Percentiles rank a stretch among this genome's conserved stretches.
phyloP scores from a whole-genome alignment of 2,329 filamentous ascomycete species.

The Clonostachys byssicola region DNA sequence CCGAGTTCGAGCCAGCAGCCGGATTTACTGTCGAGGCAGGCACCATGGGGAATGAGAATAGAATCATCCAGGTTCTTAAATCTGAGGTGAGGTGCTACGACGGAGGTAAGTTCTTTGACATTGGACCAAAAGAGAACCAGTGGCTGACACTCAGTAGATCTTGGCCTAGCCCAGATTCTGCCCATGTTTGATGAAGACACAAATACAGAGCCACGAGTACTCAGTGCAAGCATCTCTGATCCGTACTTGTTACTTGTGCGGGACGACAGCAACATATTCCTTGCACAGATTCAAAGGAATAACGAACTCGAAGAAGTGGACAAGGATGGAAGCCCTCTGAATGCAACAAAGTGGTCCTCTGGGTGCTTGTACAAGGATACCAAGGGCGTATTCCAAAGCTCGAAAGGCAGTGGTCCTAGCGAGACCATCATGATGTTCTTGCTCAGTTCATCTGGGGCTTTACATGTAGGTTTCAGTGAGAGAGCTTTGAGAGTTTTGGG shows the following conservation, averaged over 20 bases:
- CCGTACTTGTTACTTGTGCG: slow-evolving; percentile 80
- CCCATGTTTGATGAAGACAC: slow-evolving; percentile 91
- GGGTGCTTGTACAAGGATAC: slow-evolving; percentile 79
- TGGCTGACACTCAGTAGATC: slow-evolving; percentile 46
- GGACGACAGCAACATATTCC: slow-evolving; percentile 75
- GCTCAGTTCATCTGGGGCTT: slow-evolving; percentile 67
- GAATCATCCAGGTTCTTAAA: slow-evolving; percentile 82
- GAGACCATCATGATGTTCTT: slow-evolving; percentile 70
- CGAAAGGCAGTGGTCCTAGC: slow-evolving; percentile 26
- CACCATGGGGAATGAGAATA: slow-evolving; percentile 72
- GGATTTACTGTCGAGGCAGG: slow-evolving; percentile 84
- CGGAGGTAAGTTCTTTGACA: slow-evolving; percentile 59
- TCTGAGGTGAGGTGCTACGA: slow-evolving; percentile 90
- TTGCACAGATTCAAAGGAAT: slow-evolving; percentile 72
- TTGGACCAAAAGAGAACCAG: background rate
- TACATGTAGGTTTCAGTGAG: slow-evolving; percentile 55
- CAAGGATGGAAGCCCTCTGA: slow-evolving; percentile 51
- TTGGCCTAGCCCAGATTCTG: slow-evolving; percentile 85
- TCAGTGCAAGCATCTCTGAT: slow-evolving; percentile 80
- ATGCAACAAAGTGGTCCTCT: slow-evolving; percentile 70
- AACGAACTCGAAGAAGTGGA: slow-evolving; percentile 84
- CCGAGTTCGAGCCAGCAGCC: slow-evolving; percentile 88
- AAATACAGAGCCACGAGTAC: slow-evolving; percentile 72
- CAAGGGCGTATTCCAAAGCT: slow-evolving; percentile 46
- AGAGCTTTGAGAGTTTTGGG: too few relatives aligned